A percentile compares a stretch with the other conserved stretches of the same genome.
Evolutionary conservation across 192 early-diverging fungal species (phyloP).

Genomic region (Chytriomyces hyalinus): DNA sequence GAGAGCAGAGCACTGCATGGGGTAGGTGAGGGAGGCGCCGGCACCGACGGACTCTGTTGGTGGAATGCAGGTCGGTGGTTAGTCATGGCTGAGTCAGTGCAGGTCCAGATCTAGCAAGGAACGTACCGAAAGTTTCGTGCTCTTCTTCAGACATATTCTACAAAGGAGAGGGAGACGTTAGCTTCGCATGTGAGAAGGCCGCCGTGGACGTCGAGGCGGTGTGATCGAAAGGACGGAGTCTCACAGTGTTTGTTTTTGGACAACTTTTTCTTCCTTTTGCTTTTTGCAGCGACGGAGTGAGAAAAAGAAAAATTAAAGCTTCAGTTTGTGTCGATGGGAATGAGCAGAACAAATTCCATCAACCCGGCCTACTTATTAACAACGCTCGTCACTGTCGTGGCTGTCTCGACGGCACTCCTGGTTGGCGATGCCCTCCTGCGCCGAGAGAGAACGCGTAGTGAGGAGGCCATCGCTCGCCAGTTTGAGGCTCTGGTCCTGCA

Average conservation of each 20-base stretch:
- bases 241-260: constrained; percentile 1
- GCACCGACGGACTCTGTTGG: constrained; percentile 61
- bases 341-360: too few species aligned
- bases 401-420: background rate
- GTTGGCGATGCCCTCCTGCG: too few species aligned
- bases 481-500: too few species aligned
- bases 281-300: background rate
- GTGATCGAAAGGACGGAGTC: background rate
- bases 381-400: too few species aligned
- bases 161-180: background rate
- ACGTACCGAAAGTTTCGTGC: constrained; percentile 33
- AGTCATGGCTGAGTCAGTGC: constrained; percentile 33
- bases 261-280: background rate
- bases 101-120: background rate
- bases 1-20: constrained; percentile 96
- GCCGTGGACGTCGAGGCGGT: background rate
- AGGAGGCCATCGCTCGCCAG: too few species aligned
- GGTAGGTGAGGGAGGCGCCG: constrained; percentile 93
- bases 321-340: background rate
- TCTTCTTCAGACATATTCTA: constrained; percentile 33
- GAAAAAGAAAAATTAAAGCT: background rate
- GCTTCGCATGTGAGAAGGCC: background rate
- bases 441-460: too few species aligned
- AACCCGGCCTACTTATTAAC: too few species aligned
- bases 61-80: constrained; percentile 63